Evolutionary conservation across 306 rosid genomes (phyloP).

Genomic region (Vachellia pachyceras): DNA sequence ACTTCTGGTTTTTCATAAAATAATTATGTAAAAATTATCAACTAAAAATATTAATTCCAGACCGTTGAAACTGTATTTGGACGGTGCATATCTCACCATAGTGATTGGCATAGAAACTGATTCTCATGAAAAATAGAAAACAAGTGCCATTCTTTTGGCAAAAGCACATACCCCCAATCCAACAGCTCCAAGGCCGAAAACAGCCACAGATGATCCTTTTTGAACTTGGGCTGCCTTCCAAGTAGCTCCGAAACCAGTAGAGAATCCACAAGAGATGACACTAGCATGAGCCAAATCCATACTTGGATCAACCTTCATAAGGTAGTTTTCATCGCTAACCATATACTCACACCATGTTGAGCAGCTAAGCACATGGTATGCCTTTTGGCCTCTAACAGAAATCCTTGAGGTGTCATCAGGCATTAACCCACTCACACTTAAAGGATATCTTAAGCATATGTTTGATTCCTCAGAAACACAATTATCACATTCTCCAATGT

Average conservation of each 20-base stretch:
- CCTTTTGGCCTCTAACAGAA: conserved; percentile 27
- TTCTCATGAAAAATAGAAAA: too few species aligned
- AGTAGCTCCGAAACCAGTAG: conserved; percentile 49
- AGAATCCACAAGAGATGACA: conserved; percentile 53
- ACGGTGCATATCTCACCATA: too few species aligned
- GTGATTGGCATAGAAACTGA: too few species aligned
- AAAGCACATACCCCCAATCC: too few species aligned
- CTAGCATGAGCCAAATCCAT: conserved; percentile 34
- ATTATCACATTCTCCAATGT: conserved; percentile 40
- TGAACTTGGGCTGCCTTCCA: conserved; percentile 37
- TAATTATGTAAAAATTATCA: too few species aligned
- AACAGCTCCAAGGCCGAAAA: too few species aligned
- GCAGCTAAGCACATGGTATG: conserved; percentile 41
- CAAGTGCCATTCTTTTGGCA: too few species aligned
- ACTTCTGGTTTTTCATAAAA: too few species aligned
- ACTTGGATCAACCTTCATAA: conserved; percentile 33
- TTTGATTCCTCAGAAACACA: conserved; percentile 22
- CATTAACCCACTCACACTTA: background rate
- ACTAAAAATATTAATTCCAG: too few species aligned
- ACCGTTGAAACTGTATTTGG: too few species aligned
- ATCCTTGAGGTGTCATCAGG: background rate
- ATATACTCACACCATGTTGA: background rate
- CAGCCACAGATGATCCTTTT: too few species aligned
- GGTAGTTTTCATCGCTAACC: conserved; percentile 36
- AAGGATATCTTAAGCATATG: background rate